Percentiles rank a stretch among this genome's conserved stretches.
Conservation (phyloP, 2,329 filamentous ascomycete species). For the Fusarium hostae region DNA sequence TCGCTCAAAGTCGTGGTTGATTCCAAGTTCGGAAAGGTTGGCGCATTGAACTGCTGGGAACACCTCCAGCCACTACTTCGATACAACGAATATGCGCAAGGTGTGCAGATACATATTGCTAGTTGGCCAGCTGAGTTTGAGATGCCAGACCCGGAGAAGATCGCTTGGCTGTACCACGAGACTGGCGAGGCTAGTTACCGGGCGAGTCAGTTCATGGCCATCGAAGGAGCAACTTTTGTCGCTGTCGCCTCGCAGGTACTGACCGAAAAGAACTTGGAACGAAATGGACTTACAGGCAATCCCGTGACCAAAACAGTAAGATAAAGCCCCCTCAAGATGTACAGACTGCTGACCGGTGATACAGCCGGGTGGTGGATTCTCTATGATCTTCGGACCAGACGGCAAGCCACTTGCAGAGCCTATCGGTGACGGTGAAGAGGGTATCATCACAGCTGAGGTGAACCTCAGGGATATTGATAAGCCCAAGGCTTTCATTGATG, state of each 20-base stretch:
- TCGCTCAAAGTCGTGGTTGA: not conserved
- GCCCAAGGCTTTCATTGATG: not conserved
- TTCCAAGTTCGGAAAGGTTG: not conserved
- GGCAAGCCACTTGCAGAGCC: not conserved
- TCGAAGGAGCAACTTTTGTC: not conserved
- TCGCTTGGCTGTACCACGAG: not conserved
- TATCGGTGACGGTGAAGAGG: not conserved
- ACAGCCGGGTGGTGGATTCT: not conserved
- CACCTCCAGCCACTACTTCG: not conserved
- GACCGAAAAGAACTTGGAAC: not conserved
- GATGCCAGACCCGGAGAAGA: not conserved
- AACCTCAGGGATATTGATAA: not conserved
- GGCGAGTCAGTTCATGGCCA: not conserved
- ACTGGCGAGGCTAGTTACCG: not conserved
- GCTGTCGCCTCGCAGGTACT: not conserved
- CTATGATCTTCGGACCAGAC: not conserved
- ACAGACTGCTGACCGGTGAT: not conserved
- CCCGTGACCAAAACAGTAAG: not conserved
- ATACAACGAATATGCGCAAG: constrained; percentile 2
- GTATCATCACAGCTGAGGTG: not conserved
- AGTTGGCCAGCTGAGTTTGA: not conserved
- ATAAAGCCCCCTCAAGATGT: rapidly evolving
- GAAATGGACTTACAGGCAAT: not conserved
- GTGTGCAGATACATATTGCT: not conserved
- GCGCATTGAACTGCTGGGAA: constrained; percentile 1